phyloP scores from a whole-genome alignment of 2,329 filamentous ascomycete species.

The Amauroascus niger region DNA sequence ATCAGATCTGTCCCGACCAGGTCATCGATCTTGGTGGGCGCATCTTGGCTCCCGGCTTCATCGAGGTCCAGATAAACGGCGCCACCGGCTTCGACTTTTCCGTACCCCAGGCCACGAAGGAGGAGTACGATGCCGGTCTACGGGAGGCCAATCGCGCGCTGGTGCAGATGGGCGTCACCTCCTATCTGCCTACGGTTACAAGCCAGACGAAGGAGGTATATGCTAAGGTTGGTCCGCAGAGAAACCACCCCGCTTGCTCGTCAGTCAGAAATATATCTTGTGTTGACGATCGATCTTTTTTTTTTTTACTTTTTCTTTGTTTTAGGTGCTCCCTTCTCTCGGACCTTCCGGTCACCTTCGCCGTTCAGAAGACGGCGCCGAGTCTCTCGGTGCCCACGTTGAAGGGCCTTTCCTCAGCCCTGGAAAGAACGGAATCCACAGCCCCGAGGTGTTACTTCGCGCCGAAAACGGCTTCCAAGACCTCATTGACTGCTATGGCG shows the following conservation, averaged over 20 bases:
- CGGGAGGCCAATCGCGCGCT: constrained; percentile 60
- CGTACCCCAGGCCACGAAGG: constrained; percentile 54
- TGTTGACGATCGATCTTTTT: too few species aligned
- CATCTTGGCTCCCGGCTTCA: constrained; percentile 75
- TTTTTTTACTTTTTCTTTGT: background rate
- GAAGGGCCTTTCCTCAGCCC: constrained; percentile 83
- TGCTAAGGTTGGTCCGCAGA: constrained; percentile 53
- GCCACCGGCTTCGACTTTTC: constrained; percentile 92
- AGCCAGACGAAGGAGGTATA: constrained; percentile 72
- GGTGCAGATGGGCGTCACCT: constrained; percentile 72
- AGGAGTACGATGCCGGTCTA: constrained; percentile 63
- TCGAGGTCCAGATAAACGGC: constrained; percentile 86
- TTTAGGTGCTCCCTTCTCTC: constrained; percentile 58
- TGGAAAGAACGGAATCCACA: constrained; percentile 79
- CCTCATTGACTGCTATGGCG: constrained; percentile 48
- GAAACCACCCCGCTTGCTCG: too few species aligned
- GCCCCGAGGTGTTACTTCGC: constrained; percentile 57
- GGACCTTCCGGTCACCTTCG: constrained; percentile 58
- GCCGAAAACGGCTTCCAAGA: constrained; percentile 54
- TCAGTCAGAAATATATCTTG: too few species aligned
- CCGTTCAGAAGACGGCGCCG: constrained; percentile 58
- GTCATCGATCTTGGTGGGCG: constrained; percentile 72
- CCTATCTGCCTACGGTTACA: constrained; percentile 75
- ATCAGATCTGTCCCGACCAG: constrained; percentile 51
- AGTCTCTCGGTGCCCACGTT: constrained; percentile 81